Percentiles rank a stretch among this genome's conserved stretches.
Evolutionary conservation across 164 flowering plant genomes (phyloP).

Genomic region (Berberis vulgaris): DNA sequence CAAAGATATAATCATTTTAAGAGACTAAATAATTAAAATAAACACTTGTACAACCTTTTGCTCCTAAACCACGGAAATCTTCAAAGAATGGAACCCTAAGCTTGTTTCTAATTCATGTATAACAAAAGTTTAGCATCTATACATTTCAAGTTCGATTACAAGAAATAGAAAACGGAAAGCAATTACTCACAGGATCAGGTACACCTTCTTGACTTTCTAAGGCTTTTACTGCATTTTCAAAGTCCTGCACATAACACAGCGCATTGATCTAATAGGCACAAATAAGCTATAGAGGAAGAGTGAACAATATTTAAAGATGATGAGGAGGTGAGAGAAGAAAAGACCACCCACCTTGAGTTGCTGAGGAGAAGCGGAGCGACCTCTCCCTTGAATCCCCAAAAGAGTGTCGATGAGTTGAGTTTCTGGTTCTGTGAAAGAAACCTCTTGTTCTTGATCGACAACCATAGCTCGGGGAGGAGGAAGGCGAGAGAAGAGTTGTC

Average conservation of each 20-base stretch:
- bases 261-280: background rate
- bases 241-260: conserved; percentile 35
- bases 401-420: conserved; percentile 53
- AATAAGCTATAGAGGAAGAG: background rate
- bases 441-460: conserved; percentile 20
- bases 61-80: no score
- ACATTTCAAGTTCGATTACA: no score
- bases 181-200: conserved; percentile 54
- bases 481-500: no score
- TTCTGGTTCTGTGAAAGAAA: conserved; percentile 50
- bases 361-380: conserved; percentile 69
- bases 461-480: conserved; percentile 16
- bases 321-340: background rate
- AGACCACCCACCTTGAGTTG: conserved; percentile 49
- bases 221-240: conserved; percentile 59
- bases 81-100: no score
- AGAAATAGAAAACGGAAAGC: background rate
- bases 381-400: conserved; percentile 89
- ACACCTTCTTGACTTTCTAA: conserved; percentile 65
- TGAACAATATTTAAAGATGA: background rate
- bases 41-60: no score
- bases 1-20: background rate
- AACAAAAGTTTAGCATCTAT: no score
- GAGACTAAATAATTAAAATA: no score
- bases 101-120: no score